Conservation (phyloP, 1,284 basidiomycete species). For the Afroboletus lepidellus region DNA sequence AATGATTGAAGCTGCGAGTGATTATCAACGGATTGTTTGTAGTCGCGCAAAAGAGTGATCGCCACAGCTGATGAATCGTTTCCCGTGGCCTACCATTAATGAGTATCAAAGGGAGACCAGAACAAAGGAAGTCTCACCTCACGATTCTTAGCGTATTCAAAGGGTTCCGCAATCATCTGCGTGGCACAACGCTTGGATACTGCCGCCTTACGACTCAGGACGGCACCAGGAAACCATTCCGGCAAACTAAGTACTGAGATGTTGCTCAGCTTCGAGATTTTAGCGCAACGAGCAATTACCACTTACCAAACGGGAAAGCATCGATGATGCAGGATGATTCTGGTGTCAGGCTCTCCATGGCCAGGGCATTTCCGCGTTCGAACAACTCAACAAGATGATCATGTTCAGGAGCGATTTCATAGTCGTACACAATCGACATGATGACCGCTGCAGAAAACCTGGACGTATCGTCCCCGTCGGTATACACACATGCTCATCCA, state of each 20-base stretch:
- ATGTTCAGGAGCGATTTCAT: slow-evolving; percentile 14
- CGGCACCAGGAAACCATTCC: slow-evolving; percentile 25
- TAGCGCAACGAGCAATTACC: neutral
- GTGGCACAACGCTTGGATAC: slow-evolving; percentile 12
- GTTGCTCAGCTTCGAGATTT: neutral
- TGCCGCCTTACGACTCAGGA: slow-evolving; percentile 15
- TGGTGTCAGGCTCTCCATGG: slow-evolving; percentile 16
- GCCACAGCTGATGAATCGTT: slow-evolving; percentile 14
- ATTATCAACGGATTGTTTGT: neutral
- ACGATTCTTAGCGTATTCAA: slow-evolving; percentile 17
- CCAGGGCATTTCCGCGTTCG: slow-evolving; percentile 15
- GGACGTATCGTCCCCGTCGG: neutral
- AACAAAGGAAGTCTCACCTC: slow-evolving; percentile 13
- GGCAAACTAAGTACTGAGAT: slow-evolving; percentile 24
- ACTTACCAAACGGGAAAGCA: slow-evolving; percentile 25
- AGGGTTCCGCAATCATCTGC: slow-evolving; percentile 21
- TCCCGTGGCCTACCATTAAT: slow-evolving; percentile 14
- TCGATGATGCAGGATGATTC: slow-evolving; percentile 19
- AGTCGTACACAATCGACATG: slow-evolving; percentile 30
- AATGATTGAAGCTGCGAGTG: slow-evolving; percentile 4
- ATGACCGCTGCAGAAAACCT: slow-evolving; percentile 25
- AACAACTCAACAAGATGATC: slow-evolving; percentile 24
- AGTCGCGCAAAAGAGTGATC: slow-evolving; percentile 11
- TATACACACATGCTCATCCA: neutral
- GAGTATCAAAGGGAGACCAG: too few relatives aligned